Base-by-base conservation (phyloP, 1,284 basidiomycete genomes). In the Papiliotrema fonsecae region DNA sequence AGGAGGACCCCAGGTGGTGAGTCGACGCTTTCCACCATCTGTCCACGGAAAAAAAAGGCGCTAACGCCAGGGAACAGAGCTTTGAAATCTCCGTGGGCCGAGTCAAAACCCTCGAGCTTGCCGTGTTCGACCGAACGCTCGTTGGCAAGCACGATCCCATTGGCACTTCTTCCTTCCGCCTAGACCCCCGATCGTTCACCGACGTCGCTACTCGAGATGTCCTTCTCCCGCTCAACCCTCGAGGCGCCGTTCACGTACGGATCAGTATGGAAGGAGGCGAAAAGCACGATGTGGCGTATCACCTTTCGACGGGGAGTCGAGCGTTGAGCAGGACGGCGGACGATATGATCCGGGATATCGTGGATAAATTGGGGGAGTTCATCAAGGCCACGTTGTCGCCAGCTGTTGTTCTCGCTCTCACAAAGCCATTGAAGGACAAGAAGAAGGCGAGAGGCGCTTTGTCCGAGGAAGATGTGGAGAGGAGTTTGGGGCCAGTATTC, bases 101-200 rank as follows among this genome's bases (percentile, higher is more conserved):
- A 1, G 40, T 58, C 40, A 69, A 65, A 35, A 46, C 48, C 7
- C 58, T 72, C 31, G 72, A 74, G 43, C 44, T 75, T 4, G 45
- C 55, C 1, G 61, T 59, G 3, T 69, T 53, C 39, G 69, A 73
- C 50, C 66, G 72, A 31, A 58, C 64, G 22, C 60, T 73, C 2
- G 70, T 73, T 16, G 73, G 73, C 44, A 70, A 70, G 42, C 72
- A 75, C 50, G 69, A 73, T 26, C 31, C 52, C 9, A 63, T 75
- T 26, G 73, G 73, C 6, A 38, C 52, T 0, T 39, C 61, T 0
- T 51, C 56, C 1, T 62, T 74, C 63, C 66, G 61, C 42, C 63
- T 74, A 38, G 68, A 74, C 47, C 66, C 69, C 0, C 40, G 56
- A 9, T 30, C 52, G 2, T 70, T 69, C 49, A 47, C 50, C 10